Base-by-base conservation (phyloP, 768 basidiomycete species). In the Cantharellus anzutake region DNA sequence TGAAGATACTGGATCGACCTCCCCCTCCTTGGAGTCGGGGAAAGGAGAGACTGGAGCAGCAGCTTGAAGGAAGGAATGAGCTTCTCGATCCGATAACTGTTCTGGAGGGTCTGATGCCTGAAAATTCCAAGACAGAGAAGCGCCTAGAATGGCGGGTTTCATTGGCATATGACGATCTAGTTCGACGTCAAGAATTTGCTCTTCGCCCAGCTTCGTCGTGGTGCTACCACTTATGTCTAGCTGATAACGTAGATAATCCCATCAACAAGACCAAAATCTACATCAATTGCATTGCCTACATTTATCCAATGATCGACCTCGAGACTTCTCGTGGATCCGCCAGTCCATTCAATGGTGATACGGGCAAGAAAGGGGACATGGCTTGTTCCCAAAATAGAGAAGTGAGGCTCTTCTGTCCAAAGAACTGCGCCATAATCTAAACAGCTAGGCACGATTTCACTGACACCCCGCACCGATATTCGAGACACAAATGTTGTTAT, bases 271-370 rank as follows among this genome's bases (percentile, higher is more conserved):
- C 20, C 20, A 29, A 29, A 29, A 29, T 1, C 20, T 29, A 29
- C 20, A 29, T 29, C 20, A 29, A 29, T 29, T 11, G 44, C 11
- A 48, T 11, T 11, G 11, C 71, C 60, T 64, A 76, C 78, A 64
- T 78, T 75, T 4, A 78, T 71, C 77, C 77, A 79, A 57, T 78
- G 77, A 4, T 78, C 76, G 16, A 78, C 67, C 52, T 73, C 73
- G 62, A 71, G 70, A 1, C 69, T 65, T 5, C 72, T 66, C 63
- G 75, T 79, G 56, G 71, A 70, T 29, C 67, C 66, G 11, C 74
- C 74, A 35, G 66, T 70, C 75, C 74, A 77, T 42, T 67, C 64
- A 41, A 77, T 67, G 1, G 67, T 66, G 20, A 77, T 64, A 29
- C 69, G 68, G 3, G 76, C 76, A 53, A 77, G 70, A 60, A 77